Base-by-base conservation (phyloP, 2,329 filamentous ascomycete genomes). In the Cercospora zeae-maydis region DNA sequence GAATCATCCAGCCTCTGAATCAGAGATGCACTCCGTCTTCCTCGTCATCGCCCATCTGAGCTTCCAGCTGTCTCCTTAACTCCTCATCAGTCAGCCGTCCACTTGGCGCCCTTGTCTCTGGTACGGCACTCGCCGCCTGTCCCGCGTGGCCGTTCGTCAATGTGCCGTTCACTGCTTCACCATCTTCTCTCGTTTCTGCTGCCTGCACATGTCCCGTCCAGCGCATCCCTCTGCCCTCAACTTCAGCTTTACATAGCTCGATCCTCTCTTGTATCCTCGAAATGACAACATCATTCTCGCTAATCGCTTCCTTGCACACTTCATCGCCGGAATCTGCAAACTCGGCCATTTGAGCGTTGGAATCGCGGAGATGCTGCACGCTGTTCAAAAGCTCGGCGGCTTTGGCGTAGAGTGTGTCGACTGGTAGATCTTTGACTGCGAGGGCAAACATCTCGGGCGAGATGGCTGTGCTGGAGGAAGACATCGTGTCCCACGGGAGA, bases 381-480 rank as follows among this genome's bases (percentile, higher is more conserved):
- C 82, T 86, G 82, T 92, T 92, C 74, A 85, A 86, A 65, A 93
- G 82, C 75, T 93, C 90, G 73, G 89, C 84, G 63, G 88, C 84
- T 77, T 92, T 92, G 76, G 89, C 82, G 77, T 89, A 87, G 6
- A 93, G 86, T 62, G 83, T 83, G 66, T 84, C 82, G 67, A 88
- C 75, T 42, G 88, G 84, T 61, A 93, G 86, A 64, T 87, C 84
- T 67, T 82, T 80, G 68, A 93, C 82, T 24, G 90, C 90, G 65
- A 81, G 79, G 72, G 73, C 72, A 66, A 77, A 77, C 63, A 68
- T 67, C 5, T 61, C 63, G 6, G 74, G 68, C 21, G 70, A 61
- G 62, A 77, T 77, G 8, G 63, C 60, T 11, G 60, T 68, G 60
- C 61, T 65, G 55, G 58, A 58, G 53, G 58, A 66, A 6, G 62